Conservation (phyloP, 176 grass and related monocot species). For the Sorghum bicolor region DNA sequence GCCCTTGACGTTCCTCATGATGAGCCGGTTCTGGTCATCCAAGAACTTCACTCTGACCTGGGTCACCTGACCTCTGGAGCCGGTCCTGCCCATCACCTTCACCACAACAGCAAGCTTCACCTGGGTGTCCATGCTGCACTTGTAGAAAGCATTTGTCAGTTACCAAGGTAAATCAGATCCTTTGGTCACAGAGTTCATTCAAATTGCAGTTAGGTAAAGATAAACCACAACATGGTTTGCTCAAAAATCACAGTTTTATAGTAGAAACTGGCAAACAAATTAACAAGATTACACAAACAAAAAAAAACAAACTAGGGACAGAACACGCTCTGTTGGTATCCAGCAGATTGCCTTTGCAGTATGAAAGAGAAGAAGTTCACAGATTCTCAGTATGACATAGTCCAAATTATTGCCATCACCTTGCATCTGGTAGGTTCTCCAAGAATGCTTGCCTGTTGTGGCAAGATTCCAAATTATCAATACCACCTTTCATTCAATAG, state of each 20-base stretch:
- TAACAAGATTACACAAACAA: background rate
- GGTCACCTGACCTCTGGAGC: constrained; percentile 84
- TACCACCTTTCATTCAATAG: background rate
- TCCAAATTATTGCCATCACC: background rate
- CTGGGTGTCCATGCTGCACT: constrained; percentile 75
- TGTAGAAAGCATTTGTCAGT: background rate
- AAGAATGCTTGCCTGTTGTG: background rate
- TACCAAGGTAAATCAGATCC: background rate
- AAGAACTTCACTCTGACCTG: constrained; percentile 92
- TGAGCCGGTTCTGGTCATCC: constrained; percentile 93
- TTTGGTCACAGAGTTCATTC: background rate
- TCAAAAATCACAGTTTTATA: background rate
- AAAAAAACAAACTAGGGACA: background rate
- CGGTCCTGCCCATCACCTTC: constrained; percentile 79
- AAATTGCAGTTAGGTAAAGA: background rate
- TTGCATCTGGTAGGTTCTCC: background rate
- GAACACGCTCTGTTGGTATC: background rate
- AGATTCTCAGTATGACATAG: no score
- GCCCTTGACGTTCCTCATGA: constrained; percentile 92
- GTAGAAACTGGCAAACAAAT: background rate
- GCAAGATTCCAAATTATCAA: background rate
- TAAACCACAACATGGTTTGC: background rate
- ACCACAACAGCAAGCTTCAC: constrained; percentile 87
- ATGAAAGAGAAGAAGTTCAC: background rate
- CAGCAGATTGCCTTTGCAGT: background rate